phyloP scores from a whole-genome alignment of 2,329 filamentous ascomycete species.

The Colletotrichum acutatum region DNA sequence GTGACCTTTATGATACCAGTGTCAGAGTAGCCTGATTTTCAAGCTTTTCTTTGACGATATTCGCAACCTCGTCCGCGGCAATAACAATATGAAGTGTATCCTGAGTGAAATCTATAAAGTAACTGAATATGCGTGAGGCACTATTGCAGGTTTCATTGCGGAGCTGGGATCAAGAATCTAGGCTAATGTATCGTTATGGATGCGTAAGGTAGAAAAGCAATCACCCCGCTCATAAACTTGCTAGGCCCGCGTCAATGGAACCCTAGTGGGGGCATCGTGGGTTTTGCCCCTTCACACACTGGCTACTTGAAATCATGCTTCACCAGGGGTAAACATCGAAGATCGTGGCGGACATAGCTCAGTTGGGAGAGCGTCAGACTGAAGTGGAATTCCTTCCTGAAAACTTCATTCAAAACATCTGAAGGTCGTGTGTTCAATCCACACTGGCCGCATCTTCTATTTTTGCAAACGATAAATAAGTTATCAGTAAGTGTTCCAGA shows the following conservation, averaged over 20 bases:
- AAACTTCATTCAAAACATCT: slow-evolving; percentile 6
- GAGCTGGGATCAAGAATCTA: neutral
- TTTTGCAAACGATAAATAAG: neutral
- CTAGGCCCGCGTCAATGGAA: neutral
- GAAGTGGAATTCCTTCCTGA: slow-evolving; percentile 6
- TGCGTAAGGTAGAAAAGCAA: neutral
- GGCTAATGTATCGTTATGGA: neutral
- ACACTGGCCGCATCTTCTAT: slow-evolving; percentile 17
- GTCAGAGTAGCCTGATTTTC: neutral
- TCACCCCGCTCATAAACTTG: neutral
- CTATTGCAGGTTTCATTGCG: neutral
- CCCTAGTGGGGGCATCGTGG: slow-evolving; percentile 5
- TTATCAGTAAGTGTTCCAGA: no score
- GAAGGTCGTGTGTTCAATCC: slow-evolving; percentile 30
- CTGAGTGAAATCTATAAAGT: neutral
- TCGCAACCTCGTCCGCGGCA: neutral
- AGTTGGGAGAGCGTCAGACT: slow-evolving; percentile 30
- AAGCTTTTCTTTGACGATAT: neutral
- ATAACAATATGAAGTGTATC: neutral
- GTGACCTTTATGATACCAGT: neutral
- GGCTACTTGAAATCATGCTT: neutral
- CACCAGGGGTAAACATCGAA: accelerated
- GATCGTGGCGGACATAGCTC: slow-evolving; percentile 30
- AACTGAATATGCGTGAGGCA: neutral
- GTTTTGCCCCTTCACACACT: neutral